These are phyloP conservation scores for Cystobasidiaceae sp. DNA, from an alignment of 1,284 basidiomycete genomes.

Conservation along the genomic window DNA sequence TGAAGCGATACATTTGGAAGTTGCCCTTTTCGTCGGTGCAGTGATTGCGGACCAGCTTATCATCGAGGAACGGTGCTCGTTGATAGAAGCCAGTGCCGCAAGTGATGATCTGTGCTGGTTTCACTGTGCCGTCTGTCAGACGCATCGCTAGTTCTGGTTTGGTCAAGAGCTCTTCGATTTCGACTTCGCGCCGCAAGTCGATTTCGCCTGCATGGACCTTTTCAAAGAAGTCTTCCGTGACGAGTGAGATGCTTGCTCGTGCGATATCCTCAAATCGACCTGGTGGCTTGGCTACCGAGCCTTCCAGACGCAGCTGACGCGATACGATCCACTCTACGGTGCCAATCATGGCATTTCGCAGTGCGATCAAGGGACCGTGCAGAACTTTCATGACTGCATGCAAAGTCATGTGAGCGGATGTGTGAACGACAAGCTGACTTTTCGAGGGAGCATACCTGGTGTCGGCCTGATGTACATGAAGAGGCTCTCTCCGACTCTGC, in stretches of 20 bases:
- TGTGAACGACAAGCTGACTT: too few relatives aligned
- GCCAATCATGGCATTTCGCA: slow-evolving; percentile 39
- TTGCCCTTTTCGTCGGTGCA: slow-evolving; percentile 40
- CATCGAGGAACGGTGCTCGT: slow-evolving; percentile 38
- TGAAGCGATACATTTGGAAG: slow-evolving; percentile 40
- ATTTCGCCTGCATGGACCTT: slow-evolving; percentile 35
- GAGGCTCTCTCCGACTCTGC: slow-evolving; percentile 39
- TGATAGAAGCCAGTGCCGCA: slow-evolving; percentile 42
- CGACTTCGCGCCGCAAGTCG: slow-evolving; percentile 31
- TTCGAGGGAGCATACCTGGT: slow-evolving; percentile 35
- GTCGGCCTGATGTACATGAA: slow-evolving; percentile 41
- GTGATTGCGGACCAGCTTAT: slow-evolving; percentile 33
- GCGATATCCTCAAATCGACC: slow-evolving; percentile 41
- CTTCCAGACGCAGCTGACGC: slow-evolving; percentile 36
- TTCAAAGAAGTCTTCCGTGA: slow-evolving; percentile 40
- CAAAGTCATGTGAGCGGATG: too few relatives aligned
- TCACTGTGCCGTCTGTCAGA: slow-evolving; percentile 32
- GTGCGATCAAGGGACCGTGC: slow-evolving; percentile 8
- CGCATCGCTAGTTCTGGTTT: slow-evolving; percentile 5
- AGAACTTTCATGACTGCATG: slow-evolving; percentile 27
- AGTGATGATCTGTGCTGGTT: slow-evolving; percentile 37
- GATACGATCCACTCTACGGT: slow-evolving; percentile 37
- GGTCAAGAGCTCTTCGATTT: neutral
- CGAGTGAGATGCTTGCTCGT: slow-evolving; percentile 39
- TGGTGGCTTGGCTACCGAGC: slow-evolving; percentile 35